These are phyloP conservation scores for Cynara cardunculus DNA, from an alignment of 129 eudicot genomes.

Conservation along the genomic window DNA sequence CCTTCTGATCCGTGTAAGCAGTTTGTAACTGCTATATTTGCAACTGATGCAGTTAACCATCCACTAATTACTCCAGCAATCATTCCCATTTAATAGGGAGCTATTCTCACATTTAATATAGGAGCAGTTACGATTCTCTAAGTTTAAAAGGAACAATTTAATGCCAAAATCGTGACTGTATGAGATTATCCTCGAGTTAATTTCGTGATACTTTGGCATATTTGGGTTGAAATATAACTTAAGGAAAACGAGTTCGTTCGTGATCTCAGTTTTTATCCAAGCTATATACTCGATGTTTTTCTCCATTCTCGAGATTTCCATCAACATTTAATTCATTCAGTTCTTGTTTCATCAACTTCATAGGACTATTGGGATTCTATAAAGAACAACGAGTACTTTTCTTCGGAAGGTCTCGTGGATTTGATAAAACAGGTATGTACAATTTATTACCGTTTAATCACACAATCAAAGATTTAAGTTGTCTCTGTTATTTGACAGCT, in stretches of 20 bases:
- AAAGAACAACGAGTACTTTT: conserved; percentile 69
- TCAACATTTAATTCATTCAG: neutral
- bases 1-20: neutral
- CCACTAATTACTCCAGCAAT: too few species aligned
- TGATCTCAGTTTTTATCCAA: neutral
- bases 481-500: conserved; percentile 41
- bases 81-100: too few species aligned
- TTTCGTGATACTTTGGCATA: too few species aligned
- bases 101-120: too few species aligned
- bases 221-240: too few species aligned
- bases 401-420: conserved; percentile 74
- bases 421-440: conserved; percentile 69
- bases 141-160: too few species aligned
- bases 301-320: neutral
- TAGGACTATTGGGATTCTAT: conserved; percentile 98
- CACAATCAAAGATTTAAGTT: neutral
- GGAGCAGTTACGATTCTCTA: too few species aligned
- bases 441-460: neutral
- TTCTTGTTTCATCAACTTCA: conserved; percentile 10
- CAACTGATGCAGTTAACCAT: too few species aligned
- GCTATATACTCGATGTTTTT: neutral
- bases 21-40: too few species aligned
- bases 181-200: too few species aligned
- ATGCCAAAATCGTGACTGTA: too few species aligned
- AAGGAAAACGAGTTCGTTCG: neutral